Percentiles rank a stretch among this genome's conserved stretches.
phyloP scores from a whole-genome alignment of 148 eudicot genomes.

The Pouteria glomerata region DNA sequence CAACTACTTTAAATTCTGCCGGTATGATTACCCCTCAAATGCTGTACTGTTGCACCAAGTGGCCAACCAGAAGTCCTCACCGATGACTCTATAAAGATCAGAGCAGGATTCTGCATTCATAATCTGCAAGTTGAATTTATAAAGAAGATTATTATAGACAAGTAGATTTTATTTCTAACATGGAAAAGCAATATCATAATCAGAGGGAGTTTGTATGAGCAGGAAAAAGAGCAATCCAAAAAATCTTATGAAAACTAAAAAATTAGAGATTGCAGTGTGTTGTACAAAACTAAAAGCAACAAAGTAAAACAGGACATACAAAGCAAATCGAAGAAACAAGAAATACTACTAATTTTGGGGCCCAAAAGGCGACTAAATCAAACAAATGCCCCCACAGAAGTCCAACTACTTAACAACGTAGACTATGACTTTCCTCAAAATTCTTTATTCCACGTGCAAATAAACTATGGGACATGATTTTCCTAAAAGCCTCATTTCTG shows the following conservation, averaged over 20 bases:
- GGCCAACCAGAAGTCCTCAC: conserved; percentile 93
- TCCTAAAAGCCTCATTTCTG: background rate
- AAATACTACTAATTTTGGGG: too few relatives aligned
- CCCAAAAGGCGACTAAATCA: too few relatives aligned
- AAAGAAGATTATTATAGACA: background rate
- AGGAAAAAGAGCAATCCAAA: background rate
- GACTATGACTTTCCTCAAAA: background rate
- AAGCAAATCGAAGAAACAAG: background rate
- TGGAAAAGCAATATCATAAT: conserved; percentile 6
- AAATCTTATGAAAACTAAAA: background rate
- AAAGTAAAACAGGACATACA: background rate
- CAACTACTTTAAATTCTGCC: conserved; percentile 7
- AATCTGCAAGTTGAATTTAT: conserved; percentile 39
- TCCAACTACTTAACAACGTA: background rate
- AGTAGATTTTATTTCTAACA: background rate
- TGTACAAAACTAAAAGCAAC: background rate
- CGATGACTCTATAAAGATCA: conserved; percentile 72
- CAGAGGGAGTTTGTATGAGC: conserved; percentile 2
- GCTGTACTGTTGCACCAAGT: conserved; percentile 89
- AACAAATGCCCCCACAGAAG: too few relatives aligned
- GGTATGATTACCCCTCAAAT: conserved; percentile 61
- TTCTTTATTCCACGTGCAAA: too few relatives aligned
- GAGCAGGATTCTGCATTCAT: conserved; percentile 72
- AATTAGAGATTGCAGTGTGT: background rate
- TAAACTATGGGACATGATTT: too few relatives aligned